phyloP scores from a whole-genome alignment of 2,329 filamentous ascomycete genomes.

The Furcasterigmium sp. region DNA sequence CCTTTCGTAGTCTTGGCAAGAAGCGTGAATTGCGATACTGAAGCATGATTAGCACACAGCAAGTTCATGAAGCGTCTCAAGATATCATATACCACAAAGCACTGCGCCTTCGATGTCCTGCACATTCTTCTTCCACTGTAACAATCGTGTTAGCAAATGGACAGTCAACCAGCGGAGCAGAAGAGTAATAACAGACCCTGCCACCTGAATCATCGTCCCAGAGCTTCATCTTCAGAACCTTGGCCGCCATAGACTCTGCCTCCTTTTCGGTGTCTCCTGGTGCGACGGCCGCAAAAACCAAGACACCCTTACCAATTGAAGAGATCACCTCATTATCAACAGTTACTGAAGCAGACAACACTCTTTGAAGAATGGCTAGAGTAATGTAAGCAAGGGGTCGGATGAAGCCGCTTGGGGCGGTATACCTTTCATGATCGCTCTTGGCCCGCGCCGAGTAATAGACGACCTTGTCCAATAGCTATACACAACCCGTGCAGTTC shows the following conservation, averaged over 20 bases:
- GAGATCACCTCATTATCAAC: slow-evolving; percentile 89
- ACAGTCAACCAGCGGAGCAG: not conserved
- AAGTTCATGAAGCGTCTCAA: not conserved
- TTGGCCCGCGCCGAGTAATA: no score
- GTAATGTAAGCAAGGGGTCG: slow-evolving; percentile 13
- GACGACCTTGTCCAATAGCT: no score
- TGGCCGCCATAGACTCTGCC: slow-evolving; percentile 74
- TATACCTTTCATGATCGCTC: slow-evolving; percentile 33
- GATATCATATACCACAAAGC: slow-evolving; percentile 72
- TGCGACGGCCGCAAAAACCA: slow-evolving; percentile 88
- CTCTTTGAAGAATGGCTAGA: slow-evolving; percentile 84
- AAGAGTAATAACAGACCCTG: slow-evolving; percentile 43
- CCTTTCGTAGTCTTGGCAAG: slow-evolving; percentile 93
- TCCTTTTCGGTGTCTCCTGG: slow-evolving; percentile 89
- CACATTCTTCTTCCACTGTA: slow-evolving; percentile 84
- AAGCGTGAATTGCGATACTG: slow-evolving; percentile 95
- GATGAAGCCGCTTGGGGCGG: slow-evolving; percentile 7
- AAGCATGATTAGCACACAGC: not conserved
- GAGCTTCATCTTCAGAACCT: slow-evolving; percentile 83
- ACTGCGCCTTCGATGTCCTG: slow-evolving; percentile 86
- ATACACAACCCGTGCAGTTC: no score
- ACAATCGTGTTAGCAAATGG: not conserved
- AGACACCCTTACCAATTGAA: slow-evolving; percentile 80
- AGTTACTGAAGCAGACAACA: slow-evolving; percentile 91
- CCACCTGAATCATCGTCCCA: slow-evolving; percentile 79